Evolutionary conservation across 2,329 filamentous ascomycete genomes (phyloP).

Genomic region (Penicillium sp.): DNA sequence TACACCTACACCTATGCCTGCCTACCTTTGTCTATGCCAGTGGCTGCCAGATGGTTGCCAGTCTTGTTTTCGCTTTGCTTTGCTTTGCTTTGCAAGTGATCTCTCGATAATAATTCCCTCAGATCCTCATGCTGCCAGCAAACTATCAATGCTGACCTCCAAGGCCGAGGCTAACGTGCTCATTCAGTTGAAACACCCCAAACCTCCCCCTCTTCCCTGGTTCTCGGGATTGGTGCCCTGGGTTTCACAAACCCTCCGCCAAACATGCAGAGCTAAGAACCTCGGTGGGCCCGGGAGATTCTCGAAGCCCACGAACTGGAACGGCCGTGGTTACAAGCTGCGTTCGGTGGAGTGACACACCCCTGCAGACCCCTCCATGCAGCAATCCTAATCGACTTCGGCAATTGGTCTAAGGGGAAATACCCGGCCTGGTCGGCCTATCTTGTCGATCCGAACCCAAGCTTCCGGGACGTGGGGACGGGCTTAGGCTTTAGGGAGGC

Average conservation of each 20-base stretch:
- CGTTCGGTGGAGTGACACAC: constrained; percentile 3
- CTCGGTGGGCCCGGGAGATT: constrained; percentile 9
- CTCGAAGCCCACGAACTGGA: constrained; percentile 19
- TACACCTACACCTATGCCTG: too few relatives aligned
- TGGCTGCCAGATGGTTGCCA: too few relatives aligned
- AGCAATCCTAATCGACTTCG: constrained; percentile 7
- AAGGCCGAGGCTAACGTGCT: not conserved
- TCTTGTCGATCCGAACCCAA: constrained; percentile 4
- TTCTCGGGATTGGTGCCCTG: constrained; percentile 7
- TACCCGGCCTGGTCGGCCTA: constrained; percentile 4
- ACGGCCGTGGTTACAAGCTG: constrained; percentile 20
- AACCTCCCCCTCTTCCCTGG: not conserved
- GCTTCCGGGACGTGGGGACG: constrained; percentile 7
- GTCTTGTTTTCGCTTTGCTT: too few relatives aligned
- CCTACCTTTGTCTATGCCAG: too few relatives aligned
- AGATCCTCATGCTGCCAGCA: too few relatives aligned
- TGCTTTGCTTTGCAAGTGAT: too few relatives aligned
- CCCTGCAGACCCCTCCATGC: constrained; percentile 5
- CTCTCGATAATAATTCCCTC: too few relatives aligned
- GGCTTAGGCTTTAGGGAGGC: not conserved
- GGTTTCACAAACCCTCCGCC: constrained; percentile 6
- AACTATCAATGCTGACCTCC: too few relatives aligned
- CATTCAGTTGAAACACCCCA: constrained; percentile 3
- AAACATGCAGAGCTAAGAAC: not conserved
- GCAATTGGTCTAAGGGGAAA: not conserved